Percentiles rank a stretch among this genome's conserved stretches.
Evolutionary conservation across 1,284 basidiomycete genomes (phyloP).

Genomic region (Caloboletus firmus): DNA sequence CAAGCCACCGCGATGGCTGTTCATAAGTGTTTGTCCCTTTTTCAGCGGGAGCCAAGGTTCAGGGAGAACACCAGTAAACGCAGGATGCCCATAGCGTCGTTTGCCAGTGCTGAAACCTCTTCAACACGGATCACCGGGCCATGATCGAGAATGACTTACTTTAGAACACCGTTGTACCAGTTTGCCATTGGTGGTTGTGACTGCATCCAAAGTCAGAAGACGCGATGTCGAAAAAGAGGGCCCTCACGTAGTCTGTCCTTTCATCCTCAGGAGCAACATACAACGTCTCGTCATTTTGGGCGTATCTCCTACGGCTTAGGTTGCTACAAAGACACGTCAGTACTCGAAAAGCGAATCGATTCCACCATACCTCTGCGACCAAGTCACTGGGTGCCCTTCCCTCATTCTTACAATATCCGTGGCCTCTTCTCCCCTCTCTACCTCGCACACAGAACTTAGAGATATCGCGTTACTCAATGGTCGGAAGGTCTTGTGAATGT

Average conservation of each 20-base stretch:
- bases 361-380: slow-evolving; percentile 72
- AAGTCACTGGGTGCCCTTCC: slow-evolving; percentile 78
- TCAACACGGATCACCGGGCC: neutral
- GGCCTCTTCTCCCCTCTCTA: slow-evolving; percentile 80
- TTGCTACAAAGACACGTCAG: slow-evolving; percentile 50
- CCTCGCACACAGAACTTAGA: slow-evolving; percentile 84
- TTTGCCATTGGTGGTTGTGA: slow-evolving; percentile 94
- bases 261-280: slow-evolving; percentile 92
- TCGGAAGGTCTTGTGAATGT: slow-evolving; percentile 68
- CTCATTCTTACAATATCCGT: slow-evolving; percentile 72
- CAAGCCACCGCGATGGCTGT: slow-evolving; percentile 42
- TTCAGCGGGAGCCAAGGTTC: slow-evolving; percentile 89
- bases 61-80: slow-evolving; percentile 83
- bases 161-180: slow-evolving; percentile 88
- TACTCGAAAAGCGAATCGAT: neutral
- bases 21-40: slow-evolving; percentile 71
- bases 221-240: neutral
- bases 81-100: slow-evolving; percentile 87
- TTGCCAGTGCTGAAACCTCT: slow-evolving; percentile 68
- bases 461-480: slow-evolving; percentile 82
- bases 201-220: slow-evolving; percentile 39
- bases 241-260: slow-evolving; percentile 81
- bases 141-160: slow-evolving; percentile 50
- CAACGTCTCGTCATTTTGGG: slow-evolving; percentile 90
- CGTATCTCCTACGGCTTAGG: slow-evolving; percentile 80